Percentiles rank a stretch among this genome's conserved stretches.
Conservation (phyloP, 108 stramenopile species). For the Seminavis robusta region DNA sequence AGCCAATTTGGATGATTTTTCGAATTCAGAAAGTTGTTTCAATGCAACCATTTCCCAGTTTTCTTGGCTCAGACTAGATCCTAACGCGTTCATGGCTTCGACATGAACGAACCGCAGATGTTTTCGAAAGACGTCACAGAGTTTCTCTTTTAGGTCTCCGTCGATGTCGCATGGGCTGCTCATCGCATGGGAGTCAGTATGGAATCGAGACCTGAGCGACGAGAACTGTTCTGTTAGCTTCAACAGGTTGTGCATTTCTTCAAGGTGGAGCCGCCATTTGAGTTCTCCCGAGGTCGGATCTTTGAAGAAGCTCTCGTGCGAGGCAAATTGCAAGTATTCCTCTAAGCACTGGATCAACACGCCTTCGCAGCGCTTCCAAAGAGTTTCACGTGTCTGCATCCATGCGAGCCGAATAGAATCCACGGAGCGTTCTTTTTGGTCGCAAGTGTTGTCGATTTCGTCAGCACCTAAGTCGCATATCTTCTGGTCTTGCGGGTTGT, state of each 20-base stretch:
- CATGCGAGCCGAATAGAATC: neutral
- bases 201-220: too few species aligned
- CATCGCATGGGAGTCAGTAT: too few species aligned
- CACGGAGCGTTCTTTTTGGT: too few species aligned
- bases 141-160: constrained; percentile 9
- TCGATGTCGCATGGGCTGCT: too few species aligned
- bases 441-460: too few species aligned
- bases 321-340: constrained; percentile 28
- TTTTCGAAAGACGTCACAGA: constrained; percentile 30
- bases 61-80: constrained; percentile 50
- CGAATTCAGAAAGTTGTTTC: too few species aligned
- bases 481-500: too few species aligned
- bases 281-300: neutral
- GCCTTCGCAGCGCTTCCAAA: constrained; percentile 17
- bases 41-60: constrained; percentile 53
- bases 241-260: too few species aligned
- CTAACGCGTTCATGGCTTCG: constrained; percentile 74
- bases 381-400: neutral
- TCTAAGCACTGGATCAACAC: constrained; percentile 41
- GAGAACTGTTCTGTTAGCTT: too few species aligned
- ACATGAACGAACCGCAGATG: constrained; percentile 69
- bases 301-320: constrained; percentile 26
- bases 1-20: too few species aligned
- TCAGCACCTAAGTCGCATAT: too few species aligned
- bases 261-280: too few species aligned